A percentile compares a stretch with the other conserved stretches of the same genome.
phyloP scores from a whole-genome alignment of 1,139 yeast species.

The Sugiyamaella paludigena region DNA sequence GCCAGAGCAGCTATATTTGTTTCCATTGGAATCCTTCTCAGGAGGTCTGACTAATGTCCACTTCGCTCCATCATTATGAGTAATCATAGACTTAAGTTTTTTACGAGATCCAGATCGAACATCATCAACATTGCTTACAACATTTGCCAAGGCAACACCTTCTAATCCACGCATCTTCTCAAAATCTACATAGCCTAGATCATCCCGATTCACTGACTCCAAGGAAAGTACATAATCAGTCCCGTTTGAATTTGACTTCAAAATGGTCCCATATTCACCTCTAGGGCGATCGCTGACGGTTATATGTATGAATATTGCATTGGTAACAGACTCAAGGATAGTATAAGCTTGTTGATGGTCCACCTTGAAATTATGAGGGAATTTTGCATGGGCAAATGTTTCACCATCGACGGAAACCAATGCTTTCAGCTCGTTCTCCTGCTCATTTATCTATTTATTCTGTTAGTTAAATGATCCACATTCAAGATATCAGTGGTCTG shows the following conservation, averaged over 20 bases:
- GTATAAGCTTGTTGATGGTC: slow-evolving; percentile 79
- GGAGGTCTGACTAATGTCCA: slow-evolving; percentile 80
- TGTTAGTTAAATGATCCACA: neutral
- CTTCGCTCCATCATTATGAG: slow-evolving; percentile 90
- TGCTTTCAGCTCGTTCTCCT: slow-evolving; percentile 47
- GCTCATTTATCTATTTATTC: slow-evolving; percentile 11
- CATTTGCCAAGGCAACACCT: slow-evolving; percentile 76
- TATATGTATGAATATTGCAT: slow-evolving; percentile 79
- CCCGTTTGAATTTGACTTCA: slow-evolving; percentile 94
- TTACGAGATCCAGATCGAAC: slow-evolving; percentile 47
- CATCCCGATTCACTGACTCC: slow-evolving; percentile 72
- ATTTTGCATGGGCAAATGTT: slow-evolving; percentile 71
- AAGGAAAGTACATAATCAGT: slow-evolving; percentile 79
- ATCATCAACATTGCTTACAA: slow-evolving; percentile 54
- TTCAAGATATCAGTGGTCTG: too few species aligned
- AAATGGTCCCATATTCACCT: slow-evolving; percentile 71
- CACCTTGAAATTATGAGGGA: slow-evolving; percentile 68
- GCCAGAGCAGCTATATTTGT: slow-evolving; percentile 50
- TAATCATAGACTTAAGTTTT: slow-evolving; percentile 63
- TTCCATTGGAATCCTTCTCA: slow-evolving; percentile 56
- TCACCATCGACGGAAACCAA: slow-evolving; percentile 80
- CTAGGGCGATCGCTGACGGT: slow-evolving; percentile 56
- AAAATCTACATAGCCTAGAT: slow-evolving; percentile 78
- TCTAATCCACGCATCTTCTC: slow-evolving; percentile 85
- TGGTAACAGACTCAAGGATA: slow-evolving; percentile 69